A percentile compares a stretch with the other conserved stretches of the same genome.
Conservation (phyloP, 2,329 filamentous ascomycete genomes). For the Colletotrichum filicis region DNA sequence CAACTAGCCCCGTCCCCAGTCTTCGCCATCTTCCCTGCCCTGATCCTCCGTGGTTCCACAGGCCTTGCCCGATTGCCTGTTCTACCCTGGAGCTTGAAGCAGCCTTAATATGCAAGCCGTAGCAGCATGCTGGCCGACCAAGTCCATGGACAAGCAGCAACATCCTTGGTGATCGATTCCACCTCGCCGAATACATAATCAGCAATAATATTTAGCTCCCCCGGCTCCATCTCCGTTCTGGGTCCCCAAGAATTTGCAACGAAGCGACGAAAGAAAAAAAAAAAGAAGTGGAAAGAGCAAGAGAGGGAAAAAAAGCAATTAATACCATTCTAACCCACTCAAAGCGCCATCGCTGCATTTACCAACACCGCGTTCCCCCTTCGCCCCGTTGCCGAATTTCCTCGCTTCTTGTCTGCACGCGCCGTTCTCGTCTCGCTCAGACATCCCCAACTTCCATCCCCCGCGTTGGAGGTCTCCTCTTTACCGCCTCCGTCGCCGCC, state of each 20-base stretch:
- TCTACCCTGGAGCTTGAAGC: slow-evolving; percentile 33
- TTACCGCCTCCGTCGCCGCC: not conserved
- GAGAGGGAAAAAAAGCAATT: slow-evolving; percentile 8
- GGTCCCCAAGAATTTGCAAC: slow-evolving; percentile 20
- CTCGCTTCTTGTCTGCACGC: slow-evolving; percentile 3
- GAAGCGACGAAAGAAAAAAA: slow-evolving; percentile 11
- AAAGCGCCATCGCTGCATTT: slow-evolving; percentile 14
- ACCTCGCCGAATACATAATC: slow-evolving; percentile 29
- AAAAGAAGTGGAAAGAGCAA: slow-evolving; percentile 17
- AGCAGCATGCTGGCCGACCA: slow-evolving; percentile 28
- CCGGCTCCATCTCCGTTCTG: slow-evolving; percentile 29
- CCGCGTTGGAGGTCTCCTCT: not conserved
- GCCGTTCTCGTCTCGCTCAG: not conserved
- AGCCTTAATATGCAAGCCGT: slow-evolving; percentile 34
- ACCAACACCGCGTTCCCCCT: slow-evolving; percentile 3
- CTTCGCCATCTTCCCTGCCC: slow-evolving; percentile 35
- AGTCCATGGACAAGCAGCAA: slow-evolving; percentile 28
- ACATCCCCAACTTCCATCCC: not conserved
- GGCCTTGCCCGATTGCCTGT: slow-evolving; percentile 28
- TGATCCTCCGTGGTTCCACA: slow-evolving; percentile 33
- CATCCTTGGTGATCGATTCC: slow-evolving; percentile 35
- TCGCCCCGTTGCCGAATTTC: not conserved
- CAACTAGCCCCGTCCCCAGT: slow-evolving; percentile 32
- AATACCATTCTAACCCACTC: slow-evolving; percentile 16
- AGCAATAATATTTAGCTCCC: slow-evolving; percentile 30